Percentiles rank a stretch among this genome's conserved stretches.
phyloP scores from a whole-genome alignment of 768 basidiomycete species.

The Grammothele lineata region DNA sequence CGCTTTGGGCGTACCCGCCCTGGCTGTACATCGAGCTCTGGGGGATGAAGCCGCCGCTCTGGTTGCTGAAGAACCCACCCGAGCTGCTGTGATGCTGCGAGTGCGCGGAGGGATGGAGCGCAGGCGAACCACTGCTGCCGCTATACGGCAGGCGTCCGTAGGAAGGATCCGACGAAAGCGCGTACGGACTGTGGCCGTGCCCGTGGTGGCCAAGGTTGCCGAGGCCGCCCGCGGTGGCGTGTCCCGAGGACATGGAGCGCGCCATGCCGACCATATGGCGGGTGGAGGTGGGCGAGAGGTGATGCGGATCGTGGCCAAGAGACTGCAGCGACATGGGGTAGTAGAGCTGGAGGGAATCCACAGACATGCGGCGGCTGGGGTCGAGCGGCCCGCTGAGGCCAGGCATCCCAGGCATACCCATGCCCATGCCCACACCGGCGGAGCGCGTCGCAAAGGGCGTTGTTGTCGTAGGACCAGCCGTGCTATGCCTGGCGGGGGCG shows the following conservation, averaged over 20 bases:
- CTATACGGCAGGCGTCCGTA: constrained; percentile 18
- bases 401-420: constrained; percentile 23
- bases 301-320: constrained; percentile 16
- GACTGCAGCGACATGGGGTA: constrained; percentile 77
- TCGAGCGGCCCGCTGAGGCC: constrained; percentile 31
- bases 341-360: constrained; percentile 71
- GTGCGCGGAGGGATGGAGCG: constrained; percentile 18
- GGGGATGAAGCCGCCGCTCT: constrained; percentile 14
- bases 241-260: constrained; percentile 21
- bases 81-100: constrained; percentile 8
- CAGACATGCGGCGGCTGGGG: constrained; percentile 52
- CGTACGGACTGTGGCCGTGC: constrained; percentile 20
- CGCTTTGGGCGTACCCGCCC: constrained; percentile 17
- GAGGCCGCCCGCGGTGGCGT: constrained; percentile 21
- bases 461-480: constrained; percentile 74
- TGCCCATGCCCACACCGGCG: constrained; percentile 19
- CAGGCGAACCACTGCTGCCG: constrained; percentile 8
- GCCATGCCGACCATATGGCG: constrained; percentile 27
- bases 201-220: constrained; percentile 13
- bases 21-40: constrained; percentile 14
- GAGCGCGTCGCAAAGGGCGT: constrained; percentile 58
- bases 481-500: constrained; percentile 74
- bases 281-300: constrained; percentile 13
- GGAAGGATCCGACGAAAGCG: constrained; percentile 11
- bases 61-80: constrained; percentile 18